A percentile compares a stretch with the other conserved stretches of the same genome.
phyloP scores from a whole-genome alignment of 257 asterid species.

The Phtheirospermum japonicum region DNA sequence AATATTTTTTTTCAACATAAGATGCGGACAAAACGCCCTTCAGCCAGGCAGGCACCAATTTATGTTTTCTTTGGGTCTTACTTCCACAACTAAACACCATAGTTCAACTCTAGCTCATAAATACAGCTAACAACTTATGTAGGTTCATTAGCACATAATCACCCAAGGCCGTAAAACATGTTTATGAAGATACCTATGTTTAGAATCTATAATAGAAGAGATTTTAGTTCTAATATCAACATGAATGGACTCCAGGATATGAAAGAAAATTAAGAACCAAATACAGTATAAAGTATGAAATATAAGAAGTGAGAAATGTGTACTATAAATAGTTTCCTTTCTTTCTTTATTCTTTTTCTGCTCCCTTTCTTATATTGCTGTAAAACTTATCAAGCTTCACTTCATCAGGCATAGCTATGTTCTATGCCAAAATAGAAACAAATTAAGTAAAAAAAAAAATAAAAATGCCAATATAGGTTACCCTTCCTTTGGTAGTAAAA shows the following conservation, averaged over 20 bases:
- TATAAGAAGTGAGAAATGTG: not conserved
- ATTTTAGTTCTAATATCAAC: not conserved
- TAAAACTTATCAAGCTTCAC: not conserved
- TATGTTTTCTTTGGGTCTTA: not conserved
- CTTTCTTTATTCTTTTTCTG: not conserved
- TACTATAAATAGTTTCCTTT: not conserved
- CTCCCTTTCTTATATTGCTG: not conserved
- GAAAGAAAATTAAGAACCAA: not conserved
- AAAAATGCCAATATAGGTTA: not conserved
- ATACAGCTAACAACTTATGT: too few species aligned
- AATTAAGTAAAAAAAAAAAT: not conserved
- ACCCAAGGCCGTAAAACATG: too few species aligned
- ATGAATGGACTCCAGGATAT: not conserved
- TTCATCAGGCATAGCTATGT: not conserved
- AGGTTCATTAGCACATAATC: too few species aligned
- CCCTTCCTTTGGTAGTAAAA: not conserved
- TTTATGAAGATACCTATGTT: not conserved
- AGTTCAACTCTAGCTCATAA: too few species aligned
- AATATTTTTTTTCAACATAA: slow-evolving; percentile 1
- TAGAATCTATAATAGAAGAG: not conserved
- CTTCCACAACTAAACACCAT: not conserved
- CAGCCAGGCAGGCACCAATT: not conserved
- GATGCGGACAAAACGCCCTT: not conserved
- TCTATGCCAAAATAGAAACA: not conserved
- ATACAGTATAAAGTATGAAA: not conserved